These are phyloP conservation scores for Picea mariana DNA, from an alignment of 83 land plant genomes.

Conservation along the genomic window DNA sequence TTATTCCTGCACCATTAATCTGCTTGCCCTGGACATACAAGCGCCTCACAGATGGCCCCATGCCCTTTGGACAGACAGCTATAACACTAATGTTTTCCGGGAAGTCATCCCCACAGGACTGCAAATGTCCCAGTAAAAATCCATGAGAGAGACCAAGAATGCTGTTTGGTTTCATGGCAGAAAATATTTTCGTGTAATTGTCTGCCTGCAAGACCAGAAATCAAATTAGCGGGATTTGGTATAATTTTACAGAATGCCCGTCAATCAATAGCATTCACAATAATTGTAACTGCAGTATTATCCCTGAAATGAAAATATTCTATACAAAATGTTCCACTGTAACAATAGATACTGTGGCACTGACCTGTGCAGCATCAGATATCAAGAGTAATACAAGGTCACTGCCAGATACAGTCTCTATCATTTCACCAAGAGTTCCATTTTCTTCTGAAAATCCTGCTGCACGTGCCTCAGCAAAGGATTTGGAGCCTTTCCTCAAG, in stretches of 20 bases:
- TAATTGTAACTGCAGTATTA: too few species aligned
- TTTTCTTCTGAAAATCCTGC: slow-evolving; percentile 93
- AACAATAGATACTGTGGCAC: not conserved
- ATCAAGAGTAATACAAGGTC: slow-evolving; percentile 89
- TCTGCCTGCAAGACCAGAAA: too few species aligned
- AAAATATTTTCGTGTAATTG: too few species aligned
- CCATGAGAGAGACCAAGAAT: too few species aligned
- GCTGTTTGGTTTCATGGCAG: too few species aligned
- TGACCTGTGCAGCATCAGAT: slow-evolving; percentile 98
- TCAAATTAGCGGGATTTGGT: slow-evolving; percentile 15
- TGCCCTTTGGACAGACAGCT: slow-evolving; percentile 96
- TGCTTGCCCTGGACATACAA: slow-evolving; percentile 97
- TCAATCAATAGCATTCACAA: too few species aligned
- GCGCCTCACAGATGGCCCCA: slow-evolving; percentile 98
- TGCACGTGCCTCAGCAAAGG: slow-evolving; percentile 88
- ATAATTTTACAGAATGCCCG: not conserved
- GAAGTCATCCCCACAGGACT: too few species aligned
- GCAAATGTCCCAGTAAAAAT: too few species aligned
- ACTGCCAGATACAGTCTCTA: slow-evolving; percentile 84
- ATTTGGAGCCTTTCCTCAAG: slow-evolving; percentile 85
- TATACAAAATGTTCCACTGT: not conserved
- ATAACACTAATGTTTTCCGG: too few species aligned
- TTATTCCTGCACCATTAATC: slow-evolving; percentile 92
- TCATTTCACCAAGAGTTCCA: slow-evolving; percentile 89
- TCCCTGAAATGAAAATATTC: not conserved